phyloP scores from a whole-genome alignment of 106 monocot species.

The Dactylorhiza incarnata region DNA sequence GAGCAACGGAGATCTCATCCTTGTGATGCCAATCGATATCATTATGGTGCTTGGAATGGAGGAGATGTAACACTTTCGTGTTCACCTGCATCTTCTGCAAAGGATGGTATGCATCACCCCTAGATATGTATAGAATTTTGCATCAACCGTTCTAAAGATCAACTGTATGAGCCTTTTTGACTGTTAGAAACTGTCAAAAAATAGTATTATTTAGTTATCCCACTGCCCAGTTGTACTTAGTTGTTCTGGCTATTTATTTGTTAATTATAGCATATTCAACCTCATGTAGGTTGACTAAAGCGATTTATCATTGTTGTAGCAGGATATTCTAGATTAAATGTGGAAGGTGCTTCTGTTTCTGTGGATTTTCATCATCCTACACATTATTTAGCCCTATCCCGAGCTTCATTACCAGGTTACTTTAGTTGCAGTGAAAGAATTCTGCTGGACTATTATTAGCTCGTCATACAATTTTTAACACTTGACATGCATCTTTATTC shows the following conservation, averaged over 20 bases:
- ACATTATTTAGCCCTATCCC: slow-evolving; percentile 28
- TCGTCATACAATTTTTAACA: neutral
- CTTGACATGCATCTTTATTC: slow-evolving; percentile 13
- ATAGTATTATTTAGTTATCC: neutral
- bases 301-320: slow-evolving; percentile 7
- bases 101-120: slow-evolving; percentile 49
- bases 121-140: neutral
- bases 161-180: neutral
- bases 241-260: neutral
- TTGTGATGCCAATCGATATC: slow-evolving; percentile 33
- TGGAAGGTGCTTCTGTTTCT: slow-evolving; percentile 44
- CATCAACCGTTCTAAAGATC: neutral
- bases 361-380: slow-evolving; percentile 42
- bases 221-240: neutral
- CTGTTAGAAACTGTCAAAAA: neutral
- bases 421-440: neutral
- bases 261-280: neutral
- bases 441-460: neutral
- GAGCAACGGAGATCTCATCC: slow-evolving; percentile 37
- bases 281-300: neutral
- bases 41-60: slow-evolving; percentile 35
- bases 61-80: slow-evolving; percentile 27
- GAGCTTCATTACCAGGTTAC: slow-evolving; percentile 41
- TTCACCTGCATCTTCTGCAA: slow-evolving; percentile 25
- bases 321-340: slow-evolving; percentile 52